Evolutionary conservation across 768 basidiomycete species (phyloP), one percentile per base, ranked within the genome.

Genomic region (Naganishia randhawae): DNA sequence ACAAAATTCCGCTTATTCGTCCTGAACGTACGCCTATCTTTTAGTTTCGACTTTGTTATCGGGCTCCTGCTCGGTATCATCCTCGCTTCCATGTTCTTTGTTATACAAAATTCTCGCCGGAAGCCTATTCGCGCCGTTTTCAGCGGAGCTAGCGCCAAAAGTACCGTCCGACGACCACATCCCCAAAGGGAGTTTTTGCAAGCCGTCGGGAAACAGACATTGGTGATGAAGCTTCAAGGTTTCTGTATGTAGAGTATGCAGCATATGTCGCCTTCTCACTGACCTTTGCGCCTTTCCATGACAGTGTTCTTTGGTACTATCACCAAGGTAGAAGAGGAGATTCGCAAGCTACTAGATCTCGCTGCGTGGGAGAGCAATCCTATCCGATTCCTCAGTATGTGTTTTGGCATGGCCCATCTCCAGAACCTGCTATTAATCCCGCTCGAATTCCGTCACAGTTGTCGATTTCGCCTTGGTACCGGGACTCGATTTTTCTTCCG

Each of bases 21-120:
- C 17, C 25, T 11, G 4, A n/a, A 27, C 42, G 31, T n/a, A 31
- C 41, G 35, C 37, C 61, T 35, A 17, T 17, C 1, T 29, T 9
- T 1, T 62, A 78, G 77, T 11, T 79, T 76, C 87, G 93, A 97
- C 81, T 97, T 97, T 74, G 93, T 97, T 7, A 86, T 89, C 71
- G 95, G 95, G 0, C 90, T 99, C 0, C 79, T 94, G 2, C 91
- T 94, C 73, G 95, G 95, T 6, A 91, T 98, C 74, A 82, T 95
- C 65, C 86, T 92, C 66, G 91, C 91, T 74, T 96, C 92, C 88
- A 79, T 97, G 80, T 96, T 95, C 82, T 99, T 99, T 75, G 95
- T 99, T n/a, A 84, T 98, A 1, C 91, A 95, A 74, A 95, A 90
- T 68, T 96, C 93, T 0, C 89, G 88, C 73, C 80, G 91, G 17